Base-by-base conservation (phyloP, 306 rosid species). In the Sindora glabra region DNA sequence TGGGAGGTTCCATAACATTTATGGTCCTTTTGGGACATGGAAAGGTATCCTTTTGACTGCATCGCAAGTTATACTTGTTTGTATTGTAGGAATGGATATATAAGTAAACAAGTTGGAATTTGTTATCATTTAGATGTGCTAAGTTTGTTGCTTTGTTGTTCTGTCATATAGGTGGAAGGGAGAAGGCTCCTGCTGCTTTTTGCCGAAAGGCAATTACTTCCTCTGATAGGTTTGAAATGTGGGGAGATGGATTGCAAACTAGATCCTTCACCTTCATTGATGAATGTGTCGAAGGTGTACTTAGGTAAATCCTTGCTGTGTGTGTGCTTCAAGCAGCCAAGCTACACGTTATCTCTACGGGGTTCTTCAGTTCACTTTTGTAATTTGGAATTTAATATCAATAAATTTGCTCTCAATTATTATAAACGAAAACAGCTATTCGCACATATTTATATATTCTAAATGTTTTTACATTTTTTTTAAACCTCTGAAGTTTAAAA, bases 171-270 rank as follows among this genome's bases (percentile, higher is more conserved):
- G 99, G 96, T 68, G 99, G 99, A 29, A 80, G 99, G 89, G 99
- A 92, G 67, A 92, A 92, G 72, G 99, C 99, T 61, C 97, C 99
- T 67, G 99, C 99, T 72, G 99, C 99, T 8, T 92, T 92, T 70
- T 89, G 99, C 62, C 79, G 96, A 9, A 92, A 92, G 84, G 47
- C 95, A 0, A 48, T 80, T 40, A 92, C 95, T 50, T 73, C 99
- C 42, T 68, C 79, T 2, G 94, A 86, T 40, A 86, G 74, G 64
- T 92, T 92, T 75, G 99, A 92, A 87, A 92, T 89, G 99, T 92
- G 99, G 99, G 99, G 99, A 51, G 99, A 92, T 79, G 99, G 99
- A 63, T 78, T 79, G 33, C 99, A 92, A 75, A 92, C 99, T 24
- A 68, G 99, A 66, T 92, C 99, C 34, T 92, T 92, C 80, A 92